These are phyloP conservation scores for Trichoderma sp. DNA, from an alignment of 2,329 filamentous ascomycete species.

Conservation along the genomic window DNA sequence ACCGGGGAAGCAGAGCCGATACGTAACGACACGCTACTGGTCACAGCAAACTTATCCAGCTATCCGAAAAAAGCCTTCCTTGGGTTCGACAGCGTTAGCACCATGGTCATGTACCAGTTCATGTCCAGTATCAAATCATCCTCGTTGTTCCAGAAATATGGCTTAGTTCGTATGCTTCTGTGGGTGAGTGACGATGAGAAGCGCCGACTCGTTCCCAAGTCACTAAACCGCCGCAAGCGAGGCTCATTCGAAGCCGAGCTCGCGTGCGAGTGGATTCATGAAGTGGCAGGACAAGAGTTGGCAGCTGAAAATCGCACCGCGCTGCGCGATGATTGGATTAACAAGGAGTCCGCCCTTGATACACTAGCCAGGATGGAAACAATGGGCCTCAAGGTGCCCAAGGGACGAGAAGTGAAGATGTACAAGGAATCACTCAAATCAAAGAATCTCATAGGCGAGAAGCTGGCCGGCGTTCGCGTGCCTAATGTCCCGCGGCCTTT, in stretches of 20 bases:
- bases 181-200: constrained; percentile 68
- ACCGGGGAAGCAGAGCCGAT: constrained; percentile 41
- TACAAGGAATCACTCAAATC: constrained; percentile 30
- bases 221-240: constrained; percentile 56
- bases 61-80: constrained; percentile 52
- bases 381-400: constrained; percentile 45
- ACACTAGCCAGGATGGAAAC: constrained; percentile 50
- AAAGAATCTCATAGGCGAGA: constrained; percentile 27
- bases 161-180: constrained; percentile 75
- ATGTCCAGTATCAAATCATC: constrained; percentile 59
- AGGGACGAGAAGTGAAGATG: constrained; percentile 42
- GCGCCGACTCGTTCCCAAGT: constrained; percentile 59
- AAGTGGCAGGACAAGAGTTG: constrained; percentile 53
- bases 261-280: constrained; percentile 57
- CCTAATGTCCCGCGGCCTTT: constrained; percentile 43
- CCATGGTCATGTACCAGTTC: constrained; percentile 63
- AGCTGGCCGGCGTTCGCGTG: constrained; percentile 34
- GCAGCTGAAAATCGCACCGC: constrained; percentile 32
- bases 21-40: constrained; percentile 72
- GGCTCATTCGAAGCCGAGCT: constrained; percentile 62
- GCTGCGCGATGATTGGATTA: constrained; percentile 50
- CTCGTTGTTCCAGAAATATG: constrained; percentile 70
- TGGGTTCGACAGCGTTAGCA: constrained; percentile 57
- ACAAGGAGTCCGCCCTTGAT: constrained; percentile 45
- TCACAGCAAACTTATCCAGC: constrained; percentile 67